Evolutionary conservation across 805 yeast genomes (phyloP).

Genomic region (Candida awuae): DNA sequence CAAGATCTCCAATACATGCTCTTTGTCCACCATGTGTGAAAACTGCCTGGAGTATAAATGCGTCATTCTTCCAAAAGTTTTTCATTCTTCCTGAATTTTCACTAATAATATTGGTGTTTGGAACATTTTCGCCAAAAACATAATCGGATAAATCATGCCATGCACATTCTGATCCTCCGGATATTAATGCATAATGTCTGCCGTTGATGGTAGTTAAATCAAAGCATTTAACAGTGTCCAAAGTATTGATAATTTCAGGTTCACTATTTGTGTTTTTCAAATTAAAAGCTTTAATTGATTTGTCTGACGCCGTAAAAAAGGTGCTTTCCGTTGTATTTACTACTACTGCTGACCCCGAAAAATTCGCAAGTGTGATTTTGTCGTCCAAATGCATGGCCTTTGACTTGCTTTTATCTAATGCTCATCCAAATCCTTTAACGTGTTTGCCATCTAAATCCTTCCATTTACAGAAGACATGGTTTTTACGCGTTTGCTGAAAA

Average conservation of each 20-base stretch:
- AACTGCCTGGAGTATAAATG: conserved; percentile 38
- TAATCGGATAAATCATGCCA: conserved; percentile 27
- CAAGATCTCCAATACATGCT: conserved; percentile 60
- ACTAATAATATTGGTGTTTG: background rate
- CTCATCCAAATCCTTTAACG: background rate
- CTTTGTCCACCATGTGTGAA: conserved; percentile 56
- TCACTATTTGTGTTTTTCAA: conserved; percentile 44
- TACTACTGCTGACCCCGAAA: conserved; percentile 20
- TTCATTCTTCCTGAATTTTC: conserved; percentile 4
- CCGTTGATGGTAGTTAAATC: conserved; percentile 20
- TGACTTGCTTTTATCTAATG: background rate
- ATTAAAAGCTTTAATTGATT: conserved; percentile 47
- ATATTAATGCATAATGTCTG: conserved; percentile 19
- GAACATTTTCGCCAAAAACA: background rate
- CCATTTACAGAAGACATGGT: too few species aligned
- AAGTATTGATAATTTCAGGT: conserved; percentile 50
- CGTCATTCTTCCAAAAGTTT: conserved; percentile 10
- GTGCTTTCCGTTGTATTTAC: conserved; percentile 21
- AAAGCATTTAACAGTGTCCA: conserved; percentile 39
- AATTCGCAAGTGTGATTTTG: conserved; percentile 25
- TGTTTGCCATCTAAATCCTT: too few species aligned
- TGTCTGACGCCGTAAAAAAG: conserved; percentile 46
- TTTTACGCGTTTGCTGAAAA: too few species aligned
- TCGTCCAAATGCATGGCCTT: conserved; percentile 19
- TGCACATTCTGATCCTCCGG: conserved; percentile 37